Evolutionary conservation across 2,329 filamentous ascomycete species (phyloP).

Genomic region (Xylaria sp.): DNA sequence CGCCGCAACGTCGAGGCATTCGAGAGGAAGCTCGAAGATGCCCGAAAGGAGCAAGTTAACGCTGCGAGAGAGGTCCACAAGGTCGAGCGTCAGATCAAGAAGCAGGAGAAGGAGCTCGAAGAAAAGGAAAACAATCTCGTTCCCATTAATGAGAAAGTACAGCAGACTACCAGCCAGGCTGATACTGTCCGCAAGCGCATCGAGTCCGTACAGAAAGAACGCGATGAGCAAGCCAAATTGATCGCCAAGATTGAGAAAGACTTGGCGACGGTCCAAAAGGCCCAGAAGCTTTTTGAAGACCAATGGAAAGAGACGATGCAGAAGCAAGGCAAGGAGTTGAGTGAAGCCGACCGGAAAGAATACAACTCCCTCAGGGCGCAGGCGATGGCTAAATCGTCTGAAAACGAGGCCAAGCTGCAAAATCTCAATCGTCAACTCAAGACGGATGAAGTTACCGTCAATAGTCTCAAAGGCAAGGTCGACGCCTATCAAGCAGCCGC

Average conservation of each 20-base stretch:
- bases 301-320: conserved; percentile 87
- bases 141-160: conserved; percentile 91
- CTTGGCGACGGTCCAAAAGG: conserved; percentile 85
- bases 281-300: conserved; percentile 86
- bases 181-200: conserved; percentile 75
- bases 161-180: conserved; percentile 77
- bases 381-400: conserved; percentile 83
- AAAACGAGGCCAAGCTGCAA: conserved; percentile 84
- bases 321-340: conserved; percentile 87
- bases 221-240: conserved; percentile 74
- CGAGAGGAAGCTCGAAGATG: conserved; percentile 81
- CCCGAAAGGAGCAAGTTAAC: conserved; percentile 83
- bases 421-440: conserved; percentile 89
- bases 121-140: conserved; percentile 86
- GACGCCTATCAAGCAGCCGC: conserved; percentile 80
- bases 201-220: conserved; percentile 78
- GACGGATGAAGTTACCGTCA: conserved; percentile 90
- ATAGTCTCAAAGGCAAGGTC: conserved; percentile 88
- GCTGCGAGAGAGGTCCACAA: conserved; percentile 81
- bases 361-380: conserved; percentile 87
- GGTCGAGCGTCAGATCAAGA: conserved; percentile 85
- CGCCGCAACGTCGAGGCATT: conserved; percentile 88
- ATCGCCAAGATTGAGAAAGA: conserved; percentile 83
- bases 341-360: conserved; percentile 85
- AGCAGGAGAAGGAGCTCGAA: conserved; percentile 87